Evolutionary conservation across 768 basidiomycete species (phyloP), one percentile per base, ranked within the genome.

Genomic region (Calocybe indica): DNA sequence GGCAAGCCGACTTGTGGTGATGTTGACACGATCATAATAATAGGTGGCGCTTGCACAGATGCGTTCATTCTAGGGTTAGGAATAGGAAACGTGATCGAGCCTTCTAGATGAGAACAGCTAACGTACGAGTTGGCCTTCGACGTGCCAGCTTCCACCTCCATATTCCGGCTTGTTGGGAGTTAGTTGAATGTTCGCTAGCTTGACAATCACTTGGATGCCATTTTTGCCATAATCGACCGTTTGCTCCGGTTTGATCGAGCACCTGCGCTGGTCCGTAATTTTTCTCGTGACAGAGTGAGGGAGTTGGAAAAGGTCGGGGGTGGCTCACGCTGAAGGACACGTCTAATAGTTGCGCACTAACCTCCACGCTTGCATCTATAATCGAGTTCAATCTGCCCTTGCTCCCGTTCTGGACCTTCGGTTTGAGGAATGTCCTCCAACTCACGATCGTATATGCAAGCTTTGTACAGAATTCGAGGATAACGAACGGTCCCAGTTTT

Each of bases 81-180:
- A 33, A 49, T 37, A 42, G 39, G 15, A 9, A 22, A n/a, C n/a
- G n/a, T n/a, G n/a, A n/a, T n/a, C n/a, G n/a, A n/a, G n/a, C 11
- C 3, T 40, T n/a, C 40, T 9, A 7, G 9, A 30, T 7, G 1
- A 40, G 35, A 5, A 15, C 29, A 5, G 6, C 10, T 13, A 31
- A 46, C 46, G 6, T 14, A 55, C 50, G 37, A 65, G 49, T 45
- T 53, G 51, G 5, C 64, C 70, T 53, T 71, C 70, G 45, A 70
- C 58, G 42, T 69, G 68, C 68, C 70, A 72, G 6, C 55, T 54
- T 6, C 70, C 67, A 7, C 69, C 68, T 0, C 45, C 47, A 52
- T 68, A 71, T 5, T 57, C 48, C 1, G 68, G 68, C 42, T 65
- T 61, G 22, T 69, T 64, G 14, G 70, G 70, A 0, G 65, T 69